Conservation (phyloP, 257 asterid species). For the Lycium barbarum region DNA sequence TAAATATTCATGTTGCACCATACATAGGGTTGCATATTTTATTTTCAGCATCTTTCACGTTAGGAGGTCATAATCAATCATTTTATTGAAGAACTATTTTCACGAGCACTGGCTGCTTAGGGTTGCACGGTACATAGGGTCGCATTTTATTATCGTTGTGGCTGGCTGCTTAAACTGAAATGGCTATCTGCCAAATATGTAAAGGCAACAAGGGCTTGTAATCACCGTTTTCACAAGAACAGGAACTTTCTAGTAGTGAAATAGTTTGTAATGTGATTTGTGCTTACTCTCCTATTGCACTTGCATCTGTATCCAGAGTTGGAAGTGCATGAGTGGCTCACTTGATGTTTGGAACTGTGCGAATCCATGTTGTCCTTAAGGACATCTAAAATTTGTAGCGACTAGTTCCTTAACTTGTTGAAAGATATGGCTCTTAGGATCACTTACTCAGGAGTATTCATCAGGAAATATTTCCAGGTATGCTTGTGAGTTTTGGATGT, state of each 20-base stretch:
- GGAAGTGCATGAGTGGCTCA: not conserved
- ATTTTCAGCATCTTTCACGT: slow-evolving; percentile 6
- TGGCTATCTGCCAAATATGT: not conserved
- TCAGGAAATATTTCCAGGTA: slow-evolving; percentile 87
- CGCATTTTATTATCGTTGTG: not conserved
- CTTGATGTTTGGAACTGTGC: not conserved
- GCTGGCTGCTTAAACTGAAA: slow-evolving; percentile 23
- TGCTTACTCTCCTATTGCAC: not conserved
- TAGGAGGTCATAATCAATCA: not conserved
- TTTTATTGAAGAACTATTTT: not conserved
- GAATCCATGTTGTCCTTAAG: not conserved
- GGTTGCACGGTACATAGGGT: too few relatives aligned
- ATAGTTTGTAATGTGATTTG: not conserved
- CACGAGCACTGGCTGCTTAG: not conserved
- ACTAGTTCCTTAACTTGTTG: slow-evolving; percentile 55
- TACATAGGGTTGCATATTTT: not conserved
- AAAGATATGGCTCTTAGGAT: slow-evolving; percentile 91
- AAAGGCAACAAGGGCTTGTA: not conserved
- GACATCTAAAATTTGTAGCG: not conserved
- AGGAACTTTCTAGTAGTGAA: not conserved
- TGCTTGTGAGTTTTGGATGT: not conserved
- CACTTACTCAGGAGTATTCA: slow-evolving; percentile 75
- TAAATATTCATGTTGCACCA: slow-evolving; percentile 10
- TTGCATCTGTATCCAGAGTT: slow-evolving; percentile 5
- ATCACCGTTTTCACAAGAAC: slow-evolving; percentile 9